These are phyloP conservation scores for Scutellaria minor DNA, from an alignment of 257 asterid species.

Conservation along the genomic window DNA sequence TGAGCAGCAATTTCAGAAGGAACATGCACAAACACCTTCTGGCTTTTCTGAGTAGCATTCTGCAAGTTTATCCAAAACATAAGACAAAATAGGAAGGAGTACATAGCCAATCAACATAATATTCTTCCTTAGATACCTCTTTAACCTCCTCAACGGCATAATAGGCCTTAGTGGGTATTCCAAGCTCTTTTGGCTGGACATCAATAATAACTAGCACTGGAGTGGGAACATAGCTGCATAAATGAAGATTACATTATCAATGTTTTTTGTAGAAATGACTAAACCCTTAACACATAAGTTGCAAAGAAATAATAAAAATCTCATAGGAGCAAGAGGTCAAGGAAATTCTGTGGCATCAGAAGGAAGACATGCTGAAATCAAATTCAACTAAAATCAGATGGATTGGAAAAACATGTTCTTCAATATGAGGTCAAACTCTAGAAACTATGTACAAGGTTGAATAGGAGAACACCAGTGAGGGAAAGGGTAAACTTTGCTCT, in stretches of 20 bases:
- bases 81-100: not conserved
- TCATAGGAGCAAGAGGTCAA: not conserved
- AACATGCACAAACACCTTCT: conserved; percentile 92
- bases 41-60: conserved; percentile 95
- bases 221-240: conserved; percentile 77
- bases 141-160: conserved; percentile 95
- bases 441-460: conserved; percentile 1
- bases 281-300: not conserved
- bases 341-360: not conserved
- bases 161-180: conserved; percentile 90
- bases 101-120: not conserved
- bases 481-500: not conserved
- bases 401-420: not conserved
- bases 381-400: not conserved
- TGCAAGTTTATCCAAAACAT: conserved; percentile 40
- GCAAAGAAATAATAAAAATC: not conserved
- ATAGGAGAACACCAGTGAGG: conserved; percentile 10
- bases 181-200: conserved; percentile 90
- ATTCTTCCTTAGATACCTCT: conserved; percentile 54
- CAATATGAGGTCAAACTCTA: not conserved
- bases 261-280: not conserved
- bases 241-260: conserved; percentile 25
- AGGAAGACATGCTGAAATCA: conserved; percentile 15
- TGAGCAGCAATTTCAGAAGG: conserved; percentile 98
- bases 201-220: conserved; percentile 90